Evolutionary conservation across 495 filamentous ascomycete species (phyloP).

Genomic region (Annulohypoxylon stygium): DNA sequence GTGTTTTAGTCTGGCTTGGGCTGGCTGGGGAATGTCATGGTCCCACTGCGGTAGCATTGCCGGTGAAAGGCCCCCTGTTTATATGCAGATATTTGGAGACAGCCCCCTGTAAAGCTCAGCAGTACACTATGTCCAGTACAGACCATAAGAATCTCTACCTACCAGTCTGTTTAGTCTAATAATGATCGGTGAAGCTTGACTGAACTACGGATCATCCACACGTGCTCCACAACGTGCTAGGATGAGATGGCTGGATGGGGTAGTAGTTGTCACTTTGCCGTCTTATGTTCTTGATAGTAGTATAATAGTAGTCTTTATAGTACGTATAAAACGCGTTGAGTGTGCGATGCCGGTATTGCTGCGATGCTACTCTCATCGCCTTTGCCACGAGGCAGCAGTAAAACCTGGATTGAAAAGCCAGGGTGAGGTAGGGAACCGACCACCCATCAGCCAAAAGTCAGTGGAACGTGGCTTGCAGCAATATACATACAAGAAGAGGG

Average conservation of each 20-base stretch:
- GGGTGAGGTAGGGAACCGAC: not conserved
- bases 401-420: not conserved
- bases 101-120: slow-evolving; percentile 3
- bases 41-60: slow-evolving; percentile 9
- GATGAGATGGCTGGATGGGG: slow-evolving; percentile 13
- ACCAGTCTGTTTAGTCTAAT: not conserved
- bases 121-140: not conserved
- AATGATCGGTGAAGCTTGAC: slow-evolving; percentile 34
- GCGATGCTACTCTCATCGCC: not conserved
- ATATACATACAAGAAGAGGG: not conserved
- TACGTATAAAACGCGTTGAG: not conserved
- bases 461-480: not conserved
- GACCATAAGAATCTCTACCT: not conserved
- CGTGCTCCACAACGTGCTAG: not conserved
- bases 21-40: not conserved
- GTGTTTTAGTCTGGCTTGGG: not conserved
- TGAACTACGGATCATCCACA: slow-evolving; percentile 22
- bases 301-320: too few relatives aligned
- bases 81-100: not conserved
- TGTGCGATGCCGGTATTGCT: not conserved
- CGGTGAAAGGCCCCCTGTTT: not conserved
- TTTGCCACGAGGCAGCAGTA: slow-evolving; percentile 12
- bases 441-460: not conserved
- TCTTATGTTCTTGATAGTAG: not conserved
- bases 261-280: slow-evolving; percentile 1